Base-by-base conservation (phyloP, 2,329 filamentous ascomycete genomes). In the Diaporthe citriasiana region DNA sequence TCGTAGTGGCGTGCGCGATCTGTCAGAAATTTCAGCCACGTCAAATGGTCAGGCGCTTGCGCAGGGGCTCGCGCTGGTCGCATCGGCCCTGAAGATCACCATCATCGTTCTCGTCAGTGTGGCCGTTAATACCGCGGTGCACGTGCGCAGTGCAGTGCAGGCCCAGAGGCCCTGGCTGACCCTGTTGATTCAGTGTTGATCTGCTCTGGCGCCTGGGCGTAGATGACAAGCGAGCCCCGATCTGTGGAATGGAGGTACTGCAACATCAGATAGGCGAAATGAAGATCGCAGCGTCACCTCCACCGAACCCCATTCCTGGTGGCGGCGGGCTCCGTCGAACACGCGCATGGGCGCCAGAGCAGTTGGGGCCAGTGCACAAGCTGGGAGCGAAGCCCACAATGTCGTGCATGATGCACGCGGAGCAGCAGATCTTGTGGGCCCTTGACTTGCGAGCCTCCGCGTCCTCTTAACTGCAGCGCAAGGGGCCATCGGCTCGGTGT, bases 211-310 rank as follows among this genome's bases (percentile, higher is more conserved):
- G 33, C 19, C 27, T 35, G 30, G 42, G 40, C 27, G 45, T 10
- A 8, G 45, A 66, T 50, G 30, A 35, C 60, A 50, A 25, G 60
- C 30, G 63, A 51, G 45, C 27, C 15, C n/a, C 30, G 47, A 40
- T 40, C 15, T 68, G 63, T 68, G 63, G 63, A 68, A 68, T 68
- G 63, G 63, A 40, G 45, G 63, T 33, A 40, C 63, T 40, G 47
- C 47, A 68, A 68, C 63, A 53, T 53, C n/a, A 68, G 63, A 68
- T 68, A 68, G 63, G 63, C 63, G 63, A 68, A 47, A 40, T 38
- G 63, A 35, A 68, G 63, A 68, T 68, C 63, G 30, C n/a, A 15
- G 63, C 63, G 47, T 53, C 63, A 68, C 63, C 63, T 68, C 63
- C 63, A 68, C 63, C 63, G n/a, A 19, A 25, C 63, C 63, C 47